Evolutionary conservation across 169 alveolate genomes (phyloP), one percentile per base, ranked within the genome.

Genomic region (Plasmodium berghei): DNA sequence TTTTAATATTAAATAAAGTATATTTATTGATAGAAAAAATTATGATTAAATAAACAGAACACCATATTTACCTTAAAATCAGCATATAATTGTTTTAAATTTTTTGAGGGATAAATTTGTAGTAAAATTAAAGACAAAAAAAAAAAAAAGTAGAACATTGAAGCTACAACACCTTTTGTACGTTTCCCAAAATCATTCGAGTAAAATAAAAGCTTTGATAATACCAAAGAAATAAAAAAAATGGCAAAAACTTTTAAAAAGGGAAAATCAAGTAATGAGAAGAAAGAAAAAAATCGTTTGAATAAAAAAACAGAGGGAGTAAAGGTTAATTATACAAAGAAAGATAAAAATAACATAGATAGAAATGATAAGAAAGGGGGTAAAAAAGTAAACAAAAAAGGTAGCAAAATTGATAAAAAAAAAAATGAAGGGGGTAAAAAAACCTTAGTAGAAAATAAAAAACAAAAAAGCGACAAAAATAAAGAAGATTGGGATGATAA

Each of bases 241-340:
- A 64, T 10, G 59, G 59, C 59, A 52, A 34, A 28, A 70, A 70
- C 26, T 45, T n/a, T n/a, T 10, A 18, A 40, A 28, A 18, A 24
- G 12, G 6, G n/a, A 22, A 14, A 59, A 69, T 22, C 26, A 69
- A 40, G 48, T 42, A 3, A 14, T 34, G 22, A 45, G 6, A 69
- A 69, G 26, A 8, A 2, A 4, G 22, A 5, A 12, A 28, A 4
- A 1, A 45, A 34, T 5, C 4, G 3, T 34, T 34, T 34, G 42
- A 34, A 54, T 52, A 26, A 45, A 52, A 72, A 72, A 20, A 16
- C 45, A 12, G 55, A 52, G 6, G 49, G 46, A 18, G n/a, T 9
- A 48, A 73, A 73, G 8, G 20, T 59, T 22, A n/a, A 73, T 22
- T 16, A 5, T 42, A 8, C 58, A 73, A 73, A 12, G 34, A 63